Percentiles rank a stretch among this genome's conserved stretches.
Conservation (phyloP, 805 yeast species). For the Wickerhamomyces canadensis region DNA sequence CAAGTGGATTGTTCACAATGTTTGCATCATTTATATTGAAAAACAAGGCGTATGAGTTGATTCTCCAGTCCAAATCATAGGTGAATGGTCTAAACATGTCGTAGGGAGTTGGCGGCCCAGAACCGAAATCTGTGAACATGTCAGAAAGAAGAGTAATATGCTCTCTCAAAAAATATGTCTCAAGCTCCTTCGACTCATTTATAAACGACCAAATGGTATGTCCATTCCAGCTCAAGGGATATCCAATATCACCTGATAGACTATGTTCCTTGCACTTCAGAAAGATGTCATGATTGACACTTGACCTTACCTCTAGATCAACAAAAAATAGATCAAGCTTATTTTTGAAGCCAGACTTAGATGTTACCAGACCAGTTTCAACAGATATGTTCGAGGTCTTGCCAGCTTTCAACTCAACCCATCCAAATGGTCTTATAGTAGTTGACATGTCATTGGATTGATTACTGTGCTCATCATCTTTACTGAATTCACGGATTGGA, state of each 20-base stretch:
- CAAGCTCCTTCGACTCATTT: conserved; percentile 45
- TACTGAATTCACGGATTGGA: conserved; percentile 82
- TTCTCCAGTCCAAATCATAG: conserved; percentile 56
- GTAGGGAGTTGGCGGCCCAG: conserved; percentile 68
- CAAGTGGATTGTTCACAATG: conserved; percentile 84
- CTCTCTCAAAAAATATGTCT: conserved; percentile 70
- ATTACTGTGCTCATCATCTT: conserved; percentile 45
- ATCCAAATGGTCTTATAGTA: conserved; percentile 70
- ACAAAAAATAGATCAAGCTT: conserved; percentile 38
- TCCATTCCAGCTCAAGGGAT: conserved; percentile 84
- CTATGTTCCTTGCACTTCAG: conserved; percentile 55
- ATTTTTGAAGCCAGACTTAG: conserved; percentile 51
- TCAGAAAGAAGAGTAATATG: conserved; percentile 74
- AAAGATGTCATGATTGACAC: conserved; percentile 84
- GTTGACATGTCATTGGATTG: conserved; percentile 28
- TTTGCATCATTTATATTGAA: conserved; percentile 84
- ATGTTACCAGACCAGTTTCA: conserved; percentile 47
- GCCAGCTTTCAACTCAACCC: conserved; percentile 73
- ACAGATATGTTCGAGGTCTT: conserved; percentile 45
- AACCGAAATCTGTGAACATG: conserved; percentile 65
- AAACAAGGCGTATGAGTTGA: conserved; percentile 53
- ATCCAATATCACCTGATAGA: conserved; percentile 52
- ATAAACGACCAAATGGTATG: conserved; percentile 61
- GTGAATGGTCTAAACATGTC: conserved; percentile 70
- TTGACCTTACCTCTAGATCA: conserved; percentile 63